A percentile compares a stretch with the other conserved stretches of the same genome.
phyloP scores from a whole-genome alignment of 306 rosid species.

The Acacia melanoxylon region DNA sequence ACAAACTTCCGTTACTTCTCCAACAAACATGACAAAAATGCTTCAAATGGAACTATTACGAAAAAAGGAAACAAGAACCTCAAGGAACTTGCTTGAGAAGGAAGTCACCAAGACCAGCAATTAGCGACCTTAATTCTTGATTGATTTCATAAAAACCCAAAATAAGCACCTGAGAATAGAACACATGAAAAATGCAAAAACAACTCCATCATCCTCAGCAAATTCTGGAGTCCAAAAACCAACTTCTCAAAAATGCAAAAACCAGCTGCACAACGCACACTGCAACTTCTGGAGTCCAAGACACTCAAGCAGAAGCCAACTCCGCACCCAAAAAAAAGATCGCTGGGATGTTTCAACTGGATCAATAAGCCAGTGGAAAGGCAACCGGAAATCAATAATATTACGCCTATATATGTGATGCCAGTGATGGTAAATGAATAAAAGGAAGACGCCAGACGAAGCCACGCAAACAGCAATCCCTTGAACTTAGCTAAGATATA shows the following conservation, averaged over 20 bases:
- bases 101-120: neutral
- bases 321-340: conserved; percentile 7
- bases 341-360: conserved; percentile 34
- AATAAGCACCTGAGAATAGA: neutral
- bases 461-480: conserved; percentile 43
- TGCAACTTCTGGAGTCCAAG: conserved; percentile 18
- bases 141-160: neutral
- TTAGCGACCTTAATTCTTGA: neutral
- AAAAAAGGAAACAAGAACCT: no score
- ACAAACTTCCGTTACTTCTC: neutral
- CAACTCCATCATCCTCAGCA: conserved; percentile 21
- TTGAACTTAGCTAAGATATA: conserved; percentile 30
- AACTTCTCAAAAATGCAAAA: neutral
- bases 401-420: conserved; percentile 35
- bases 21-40: neutral
- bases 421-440: conserved; percentile 47
- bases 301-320: conserved; percentile 42
- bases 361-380: conserved; percentile 33
- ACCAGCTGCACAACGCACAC: conserved; percentile 17
- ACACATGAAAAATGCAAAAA: neutral
- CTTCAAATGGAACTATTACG: neutral
- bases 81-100: neutral
- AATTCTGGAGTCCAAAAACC: conserved; percentile 3
- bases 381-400: conserved; percentile 25
- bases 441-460: conserved; percentile 40